A percentile compares a stretch with the other conserved stretches of the same genome.
Evolutionary conservation across 305 asterid genomes (phyloP).

Genomic region (Solanum aculeatissimum): DNA sequence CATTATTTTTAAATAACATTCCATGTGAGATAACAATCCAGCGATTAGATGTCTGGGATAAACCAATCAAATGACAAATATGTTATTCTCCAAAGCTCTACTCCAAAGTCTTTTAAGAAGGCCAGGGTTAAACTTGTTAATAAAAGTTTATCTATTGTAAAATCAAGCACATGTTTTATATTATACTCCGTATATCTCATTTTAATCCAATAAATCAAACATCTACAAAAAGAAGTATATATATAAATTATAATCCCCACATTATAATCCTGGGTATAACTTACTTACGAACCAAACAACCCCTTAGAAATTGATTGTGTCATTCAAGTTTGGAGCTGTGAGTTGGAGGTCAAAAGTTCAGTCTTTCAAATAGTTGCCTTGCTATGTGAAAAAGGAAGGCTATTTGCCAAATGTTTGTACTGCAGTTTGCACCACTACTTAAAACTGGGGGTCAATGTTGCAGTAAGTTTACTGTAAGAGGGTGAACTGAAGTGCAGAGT

Average conservation of each 20-base stretch:
- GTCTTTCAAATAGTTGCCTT: neutral
- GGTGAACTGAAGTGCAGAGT: neutral
- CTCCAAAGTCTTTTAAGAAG: neutral
- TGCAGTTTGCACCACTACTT: neutral
- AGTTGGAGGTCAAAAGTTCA: neutral
- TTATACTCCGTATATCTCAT: neutral
- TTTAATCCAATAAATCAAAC: neutral
- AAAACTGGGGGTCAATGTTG: neutral
- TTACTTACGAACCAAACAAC: neutral
- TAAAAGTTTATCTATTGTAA: neutral
- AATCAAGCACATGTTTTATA: neutral
- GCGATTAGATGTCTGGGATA: neutral
- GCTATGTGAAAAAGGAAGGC: neutral
- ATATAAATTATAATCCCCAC: neutral
- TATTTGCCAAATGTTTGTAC: neutral
- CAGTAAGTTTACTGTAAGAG: neutral
- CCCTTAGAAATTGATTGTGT: neutral
- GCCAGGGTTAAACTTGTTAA: neutral
- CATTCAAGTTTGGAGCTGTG: neutral
- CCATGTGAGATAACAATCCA: neutral
- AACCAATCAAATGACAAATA: neutral
- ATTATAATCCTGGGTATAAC: neutral
- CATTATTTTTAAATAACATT: neutral
- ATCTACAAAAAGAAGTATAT: neutral
- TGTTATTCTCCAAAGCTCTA: neutral